Evolutionary conservation across 805 yeast species (phyloP), one percentile per base, ranked within the genome.

Genomic region (Ascoidea asiatica): DNA sequence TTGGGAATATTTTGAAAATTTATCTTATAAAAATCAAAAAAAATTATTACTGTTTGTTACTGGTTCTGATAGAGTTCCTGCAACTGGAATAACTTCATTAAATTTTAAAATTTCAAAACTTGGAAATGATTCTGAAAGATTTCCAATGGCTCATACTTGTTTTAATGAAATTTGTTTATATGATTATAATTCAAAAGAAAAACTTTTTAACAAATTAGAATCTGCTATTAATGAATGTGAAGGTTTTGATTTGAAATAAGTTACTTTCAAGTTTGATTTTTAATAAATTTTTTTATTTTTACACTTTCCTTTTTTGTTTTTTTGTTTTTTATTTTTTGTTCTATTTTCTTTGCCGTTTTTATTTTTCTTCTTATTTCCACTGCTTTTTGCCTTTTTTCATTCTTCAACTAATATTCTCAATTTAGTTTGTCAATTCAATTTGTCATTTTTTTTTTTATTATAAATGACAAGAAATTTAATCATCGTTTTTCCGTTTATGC

Each of bases 61-160:
- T 0, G 97, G 97, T 0, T 81, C 95, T 1, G 95, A 87, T 55
- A 66, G 96, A 40, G 69, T 92, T 5, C 97, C 98, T 1, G 95
- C 96, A 0, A 85, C 95, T 0, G 98, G 98, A 0, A 69, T 87
- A 22, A 79, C 83, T 23, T 80, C 82, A 43, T 63, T 90, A 64
- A 68, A 69, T 39, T 80, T 92, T 54, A 79, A 79, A 48, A 73
- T 90, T n/a, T 73, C 81, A 15, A 72, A 73, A 44, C 45, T 75
- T 13, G 73, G 72, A 1, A 59, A 53, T 2, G 73, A 69, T 49
- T 43, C 47, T 36, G 66, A 72, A 1, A 65, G 81, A 41, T 62
- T 89, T 17, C 97, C 97, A 0, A 65, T 81, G 15, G 87, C 97
- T 0, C 97, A 90, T 57, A 92, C 97, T 0, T 90, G 98, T 54